Percentiles rank a stretch among this genome's conserved stretches.
phyloP scores from a whole-genome alignment of 2,329 filamentous ascomycete species.

The Monilinia fructicola region DNA sequence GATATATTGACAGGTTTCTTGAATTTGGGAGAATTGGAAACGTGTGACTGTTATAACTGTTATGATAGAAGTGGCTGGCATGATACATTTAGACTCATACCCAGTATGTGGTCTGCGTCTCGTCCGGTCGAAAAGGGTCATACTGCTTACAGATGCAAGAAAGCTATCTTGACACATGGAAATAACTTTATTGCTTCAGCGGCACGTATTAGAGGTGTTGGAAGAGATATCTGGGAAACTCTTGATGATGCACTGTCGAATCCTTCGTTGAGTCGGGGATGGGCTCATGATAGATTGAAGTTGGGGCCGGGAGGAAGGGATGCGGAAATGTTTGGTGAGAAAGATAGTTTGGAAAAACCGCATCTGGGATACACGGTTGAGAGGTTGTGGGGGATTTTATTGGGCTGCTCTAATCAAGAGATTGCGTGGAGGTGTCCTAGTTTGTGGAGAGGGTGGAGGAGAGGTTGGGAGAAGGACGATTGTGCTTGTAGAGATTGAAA shows the following conservation, averaged over 20 bases:
- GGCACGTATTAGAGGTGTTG: constrained; percentile 43
- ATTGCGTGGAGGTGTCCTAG: constrained; percentile 38
- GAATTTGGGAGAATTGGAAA: constrained; percentile 44
- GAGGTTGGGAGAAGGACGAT: constrained; percentile 32
- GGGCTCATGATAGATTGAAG: constrained; percentile 38
- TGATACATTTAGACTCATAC: constrained; percentile 44
- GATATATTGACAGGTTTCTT: constrained; percentile 44
- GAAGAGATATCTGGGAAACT: constrained; percentile 35
- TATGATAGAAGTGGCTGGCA: constrained; percentile 44
- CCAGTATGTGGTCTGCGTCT: constrained; percentile 40
- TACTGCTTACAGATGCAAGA: constrained; percentile 33
- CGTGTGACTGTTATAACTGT: constrained; percentile 45
- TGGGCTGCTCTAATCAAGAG: constrained; percentile 39
- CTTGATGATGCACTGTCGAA: constrained; percentile 35
- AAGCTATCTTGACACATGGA: constrained; percentile 46
- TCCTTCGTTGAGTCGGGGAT: constrained; percentile 30
- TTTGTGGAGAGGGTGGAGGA: constrained; percentile 31
- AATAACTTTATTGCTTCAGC: constrained; percentile 51
- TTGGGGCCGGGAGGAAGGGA: constrained; percentile 26
- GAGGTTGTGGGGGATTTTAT: constrained; percentile 42
- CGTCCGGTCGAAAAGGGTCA: constrained; percentile 33
- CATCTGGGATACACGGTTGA: constrained; percentile 43
- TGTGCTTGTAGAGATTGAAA: constrained; percentile 27
- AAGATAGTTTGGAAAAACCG: constrained; percentile 38
- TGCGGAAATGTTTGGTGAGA: constrained; percentile 32